Percentiles rank a stretch among this genome's conserved stretches.
These are phyloP conservation scores for Flaveria floridana DNA, from an alignment of 140 eudicot genomes.

Conservation along the genomic window DNA sequence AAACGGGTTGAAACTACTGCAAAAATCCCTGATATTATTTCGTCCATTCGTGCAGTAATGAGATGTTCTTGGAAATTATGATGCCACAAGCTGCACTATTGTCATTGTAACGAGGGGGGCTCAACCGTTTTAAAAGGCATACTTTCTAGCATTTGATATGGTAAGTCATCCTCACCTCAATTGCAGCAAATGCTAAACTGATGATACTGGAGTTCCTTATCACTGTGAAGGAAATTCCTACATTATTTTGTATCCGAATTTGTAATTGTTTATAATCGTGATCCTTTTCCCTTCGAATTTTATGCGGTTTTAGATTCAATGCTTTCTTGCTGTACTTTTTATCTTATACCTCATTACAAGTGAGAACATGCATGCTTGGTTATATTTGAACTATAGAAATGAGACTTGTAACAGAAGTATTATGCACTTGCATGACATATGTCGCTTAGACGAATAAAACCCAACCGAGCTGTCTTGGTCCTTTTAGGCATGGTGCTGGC, in stretches of 20 bases:
- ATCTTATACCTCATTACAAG: conserved; percentile 6
- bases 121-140: conserved; percentile 31
- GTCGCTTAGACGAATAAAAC: neutral
- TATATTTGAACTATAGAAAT: neutral
- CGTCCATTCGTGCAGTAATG: neutral
- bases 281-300: conserved; percentile 2
- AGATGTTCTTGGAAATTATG: conserved; percentile 29
- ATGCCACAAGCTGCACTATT: conserved; percentile 32
- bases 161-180: conserved; percentile 30
- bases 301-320: conserved; percentile 29
- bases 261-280: conserved; percentile 34
- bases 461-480: neutral
- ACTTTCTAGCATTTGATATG: conserved; percentile 28
- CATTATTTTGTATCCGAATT: conserved; percentile 28
- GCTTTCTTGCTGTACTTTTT: conserved; percentile 25
- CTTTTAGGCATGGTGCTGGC: neutral
- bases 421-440: neutral
- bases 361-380: conserved; percentile 7
- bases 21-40: conserved; percentile 10
- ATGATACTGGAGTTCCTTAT: conserved; percentile 35
- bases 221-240: conserved; percentile 34
- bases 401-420: neutral
- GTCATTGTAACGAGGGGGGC: conserved; percentile 14
- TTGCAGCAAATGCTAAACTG: conserved; percentile 32
- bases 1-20: neutral